Evolutionary conservation across 2,329 filamentous ascomycete species (phyloP), one percentile per base, ranked within the genome.

Genomic region (Sclerotinia trifoliorum): DNA sequence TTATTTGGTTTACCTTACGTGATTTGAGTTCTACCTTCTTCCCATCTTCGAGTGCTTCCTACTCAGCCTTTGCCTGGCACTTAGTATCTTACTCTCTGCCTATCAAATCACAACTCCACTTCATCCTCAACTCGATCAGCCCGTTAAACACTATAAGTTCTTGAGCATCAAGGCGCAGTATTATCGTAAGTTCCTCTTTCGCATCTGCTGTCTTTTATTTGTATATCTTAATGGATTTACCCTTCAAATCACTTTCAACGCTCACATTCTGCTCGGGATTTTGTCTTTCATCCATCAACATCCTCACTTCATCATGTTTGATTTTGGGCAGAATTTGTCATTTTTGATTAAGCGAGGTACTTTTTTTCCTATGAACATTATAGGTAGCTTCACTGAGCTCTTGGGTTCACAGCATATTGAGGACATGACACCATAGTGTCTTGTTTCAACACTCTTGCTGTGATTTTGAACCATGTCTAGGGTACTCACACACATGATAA

Each of bases 271-370:
- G n/a, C 29, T 42, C 15, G 15, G 10, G 19, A 24, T 63, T 39
- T 51, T 19, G 46, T 26, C 32, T 51, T 63, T 10, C 32, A 63
- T 42, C 32, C 15, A 11, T 32, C 5, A 39, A 42, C 46, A 51
- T 51, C n/a, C 35, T 42, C 32, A 32, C 4, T 63, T 63, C 60
- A 63, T 63, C 29, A 24, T 42, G 15, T 46, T 63, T 51, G 48
- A 24, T 15, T 15, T 63, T 5, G n/a, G 3, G n/a, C 46, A 51
- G n/a, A 26, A 2, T 39, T 15, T 51, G n/a, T 21, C 46, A 51
- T 51, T 51, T 63, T 63, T 15, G 13, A 2, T 26, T 51, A 51
- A 52, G 60, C 60, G 60, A 63, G 60, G 26, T 51, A 39, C 21
- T 26, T 51, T 10, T 10, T 1, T 39, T 21, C 26, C 5, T 2